Conservation (phyloP, 192 early-diverging fungal genomes). For the Umbelopsis isabellina region DNA sequence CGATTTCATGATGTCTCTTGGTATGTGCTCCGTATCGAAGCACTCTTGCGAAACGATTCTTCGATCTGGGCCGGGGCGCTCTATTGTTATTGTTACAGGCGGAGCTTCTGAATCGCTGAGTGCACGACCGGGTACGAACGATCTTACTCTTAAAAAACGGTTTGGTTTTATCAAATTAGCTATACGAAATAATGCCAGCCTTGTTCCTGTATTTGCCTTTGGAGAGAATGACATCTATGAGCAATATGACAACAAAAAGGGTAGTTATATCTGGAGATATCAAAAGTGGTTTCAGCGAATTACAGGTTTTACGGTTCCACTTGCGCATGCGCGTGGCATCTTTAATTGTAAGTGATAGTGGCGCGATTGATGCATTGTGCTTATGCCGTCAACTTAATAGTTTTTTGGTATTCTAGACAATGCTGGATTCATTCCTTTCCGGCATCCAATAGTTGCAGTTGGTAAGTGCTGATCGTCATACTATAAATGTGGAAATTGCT, state of each 20-base stretch:
- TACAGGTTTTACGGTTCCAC: constrained; percentile 72
- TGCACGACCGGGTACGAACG: constrained; percentile 63
- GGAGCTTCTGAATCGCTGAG: constrained; percentile 85
- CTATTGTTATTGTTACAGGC: constrained; percentile 86
- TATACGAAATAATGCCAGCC: constrained; percentile 67
- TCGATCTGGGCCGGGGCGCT: constrained; percentile 64
- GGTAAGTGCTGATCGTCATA: constrained; percentile 24
- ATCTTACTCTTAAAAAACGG: constrained; percentile 78
- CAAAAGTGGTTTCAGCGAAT: constrained; percentile 74
- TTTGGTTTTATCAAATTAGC: constrained; percentile 93
- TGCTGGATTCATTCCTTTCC: constrained; percentile 53
- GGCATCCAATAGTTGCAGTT: constrained; percentile 51
- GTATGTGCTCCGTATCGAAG: constrained; percentile 76
- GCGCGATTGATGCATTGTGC: background rate
- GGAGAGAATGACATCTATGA: constrained; percentile 94
- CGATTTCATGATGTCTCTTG: constrained; percentile 80
- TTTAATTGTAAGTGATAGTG: constrained; percentile 77
- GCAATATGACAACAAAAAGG: constrained; percentile 70
- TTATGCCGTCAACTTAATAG: background rate
- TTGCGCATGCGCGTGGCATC: constrained; percentile 86
- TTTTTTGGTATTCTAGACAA: constrained; percentile 44
- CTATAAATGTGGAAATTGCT: background rate
- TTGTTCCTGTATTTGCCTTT: constrained; percentile 92
- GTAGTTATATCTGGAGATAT: constrained; percentile 65
- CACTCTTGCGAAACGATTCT: constrained; percentile 80